These are phyloP conservation scores for Zymoseptoria brevis DNA, from an alignment of 2,329 filamentous ascomycete genomes.

Conservation along the genomic window DNA sequence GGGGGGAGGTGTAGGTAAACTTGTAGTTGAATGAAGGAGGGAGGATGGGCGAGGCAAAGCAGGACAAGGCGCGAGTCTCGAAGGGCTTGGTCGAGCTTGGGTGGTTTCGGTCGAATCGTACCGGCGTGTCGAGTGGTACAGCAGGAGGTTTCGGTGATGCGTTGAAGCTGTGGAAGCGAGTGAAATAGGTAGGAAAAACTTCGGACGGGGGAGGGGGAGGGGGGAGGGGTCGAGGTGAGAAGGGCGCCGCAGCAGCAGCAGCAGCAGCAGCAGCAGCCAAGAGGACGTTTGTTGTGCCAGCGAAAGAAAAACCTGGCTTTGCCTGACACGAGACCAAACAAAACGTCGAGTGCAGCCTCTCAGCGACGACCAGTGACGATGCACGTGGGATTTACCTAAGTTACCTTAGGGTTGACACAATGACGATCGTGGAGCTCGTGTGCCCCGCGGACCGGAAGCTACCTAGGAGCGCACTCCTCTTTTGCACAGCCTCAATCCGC, in stretches of 20 bases:
- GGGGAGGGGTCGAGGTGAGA: neutral
- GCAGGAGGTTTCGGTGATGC: too few relatives aligned
- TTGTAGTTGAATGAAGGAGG: neutral
- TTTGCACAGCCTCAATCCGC: too few relatives aligned
- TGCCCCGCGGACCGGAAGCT: too few relatives aligned
- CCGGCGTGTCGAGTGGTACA: neutral
- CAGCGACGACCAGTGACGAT: neutral
- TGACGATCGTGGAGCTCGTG: too few relatives aligned
- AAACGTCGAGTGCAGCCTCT: neutral
- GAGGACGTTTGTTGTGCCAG: too few relatives aligned
- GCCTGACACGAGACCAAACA: too few relatives aligned
- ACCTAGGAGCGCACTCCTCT: too few relatives aligned
- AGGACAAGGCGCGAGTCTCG: neutral
- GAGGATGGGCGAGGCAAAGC: neutral
- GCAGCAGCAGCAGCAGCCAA: too few relatives aligned
- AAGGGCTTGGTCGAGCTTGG: neutral
- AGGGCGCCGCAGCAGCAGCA: too few relatives aligned
- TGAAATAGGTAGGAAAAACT: neutral
- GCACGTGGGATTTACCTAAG: neutral
- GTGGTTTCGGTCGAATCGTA: neutral
- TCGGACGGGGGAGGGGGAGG: neutral
- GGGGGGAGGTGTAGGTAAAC: neutral
- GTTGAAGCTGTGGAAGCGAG: too few relatives aligned
- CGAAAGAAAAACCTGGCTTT: too few relatives aligned
- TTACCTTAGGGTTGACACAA: too few relatives aligned